Base-by-base conservation (phyloP, 345 rosid species). In the Acer campestre region DNA sequence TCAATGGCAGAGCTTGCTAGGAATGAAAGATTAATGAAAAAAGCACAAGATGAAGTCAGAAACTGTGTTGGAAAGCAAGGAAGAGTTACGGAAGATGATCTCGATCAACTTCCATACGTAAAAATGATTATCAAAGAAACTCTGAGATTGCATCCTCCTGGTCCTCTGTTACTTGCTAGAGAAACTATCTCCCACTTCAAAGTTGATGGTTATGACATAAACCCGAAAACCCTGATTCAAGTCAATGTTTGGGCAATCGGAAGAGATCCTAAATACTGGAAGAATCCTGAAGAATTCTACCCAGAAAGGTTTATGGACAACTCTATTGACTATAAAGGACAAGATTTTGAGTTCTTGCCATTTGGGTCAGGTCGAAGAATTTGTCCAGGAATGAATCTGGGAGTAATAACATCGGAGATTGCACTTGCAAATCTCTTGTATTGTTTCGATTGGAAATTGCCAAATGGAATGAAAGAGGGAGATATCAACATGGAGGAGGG, bases 41-140 rank as follows among this genome's bases (percentile, higher is more conserved):
- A 86, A 85, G 90, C 80, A 9, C 92, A 88, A 74, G 85, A 82
- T 2, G 93, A 90, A 70, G 71, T 90, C 22, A 73, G 94, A 83
- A 81, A 63, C 27, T 35, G 55, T 10, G 68, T 86, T 48, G 84
- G 87, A 10, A 82, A 79, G 3, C 86, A 78, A 80, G 81, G 62
- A 42, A 83, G 53, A 75, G 89, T 78, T 22, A 77, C 56, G 18
- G 85, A 78, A 65, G 69, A 61, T 29, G 89, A 83, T 42, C 48
- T 84, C 1, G 81, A 84, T 16, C 70, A 84, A 16, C 85, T 85
- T 74, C 48, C 77, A 2, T 87, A 82, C 75, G 79, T 83, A 6
- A 86, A 88, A 40, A n/a, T 79, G 79, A 79, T 85, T 11, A 77
- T 87, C 10, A 77, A 88, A 76, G 94, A 88, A 82, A 85, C 88